Evolutionary conservation across 1,284 basidiomycete species (phyloP).

Genomic region (Xerocomus cyaneibrunnescens): DNA sequence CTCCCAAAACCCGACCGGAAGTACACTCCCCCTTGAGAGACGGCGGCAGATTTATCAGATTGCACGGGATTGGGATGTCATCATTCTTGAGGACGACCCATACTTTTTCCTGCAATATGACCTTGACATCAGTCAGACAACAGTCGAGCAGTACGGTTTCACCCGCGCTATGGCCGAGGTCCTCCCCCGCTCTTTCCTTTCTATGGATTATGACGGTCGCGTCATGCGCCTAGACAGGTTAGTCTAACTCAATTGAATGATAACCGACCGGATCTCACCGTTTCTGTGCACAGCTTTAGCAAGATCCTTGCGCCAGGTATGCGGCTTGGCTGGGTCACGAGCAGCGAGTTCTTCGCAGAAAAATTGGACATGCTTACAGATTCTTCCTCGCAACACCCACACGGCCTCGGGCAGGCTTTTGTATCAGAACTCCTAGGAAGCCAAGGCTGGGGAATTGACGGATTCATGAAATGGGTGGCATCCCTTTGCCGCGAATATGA

Average conservation of each 20-base stretch:
- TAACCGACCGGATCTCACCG: constrained; percentile 30
- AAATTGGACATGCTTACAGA: constrained; percentile 43
- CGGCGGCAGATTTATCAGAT: constrained; percentile 56
- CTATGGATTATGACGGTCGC: constrained; percentile 55
- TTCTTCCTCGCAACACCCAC: constrained; percentile 35
- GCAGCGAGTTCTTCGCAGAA: constrained; percentile 46
- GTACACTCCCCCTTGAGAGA: constrained; percentile 47
- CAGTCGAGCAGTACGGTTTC: constrained; percentile 30
- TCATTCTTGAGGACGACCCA: constrained; percentile 56
- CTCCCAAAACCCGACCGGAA: constrained; percentile 57
- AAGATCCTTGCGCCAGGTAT: constrained; percentile 56
- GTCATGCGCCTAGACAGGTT: constrained; percentile 53
- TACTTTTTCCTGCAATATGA: constrained; percentile 54
- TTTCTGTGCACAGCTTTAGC: constrained; percentile 18
- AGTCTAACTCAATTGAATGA: constrained; percentile 22
- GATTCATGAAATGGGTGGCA: constrained; percentile 35
- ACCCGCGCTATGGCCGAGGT: constrained; percentile 35
- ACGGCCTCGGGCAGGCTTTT: constrained; percentile 34
- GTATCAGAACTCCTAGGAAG: constrained; percentile 31
- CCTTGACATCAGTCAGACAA: constrained; percentile 23
- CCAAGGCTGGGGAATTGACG: constrained; percentile 31
- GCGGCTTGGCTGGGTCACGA: constrained; percentile 56
- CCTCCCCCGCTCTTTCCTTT: constrained; percentile 45
- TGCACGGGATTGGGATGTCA: constrained; percentile 51
- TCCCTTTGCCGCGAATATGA: constrained; percentile 35